Percentiles rank a stretch among this genome's conserved stretches.
Conservation (phyloP, 208 protist species). For the Acanthamoeba culbertsoni region DNA sequence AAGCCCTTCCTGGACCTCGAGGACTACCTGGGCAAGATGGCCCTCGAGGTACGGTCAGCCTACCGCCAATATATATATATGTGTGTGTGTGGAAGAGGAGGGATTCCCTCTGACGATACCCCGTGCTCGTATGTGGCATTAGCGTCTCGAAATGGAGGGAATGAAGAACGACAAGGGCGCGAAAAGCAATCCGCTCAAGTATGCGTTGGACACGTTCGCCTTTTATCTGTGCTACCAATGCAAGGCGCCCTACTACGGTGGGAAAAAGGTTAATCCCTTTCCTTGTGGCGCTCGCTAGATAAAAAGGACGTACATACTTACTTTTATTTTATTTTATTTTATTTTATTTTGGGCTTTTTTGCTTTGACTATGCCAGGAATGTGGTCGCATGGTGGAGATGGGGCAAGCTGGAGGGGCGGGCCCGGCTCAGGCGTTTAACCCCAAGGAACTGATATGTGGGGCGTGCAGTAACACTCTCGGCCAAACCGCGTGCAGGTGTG, state of each 20-base stretch:
- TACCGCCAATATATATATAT: background rate
- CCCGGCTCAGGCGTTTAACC: background rate
- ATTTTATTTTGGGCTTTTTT: background rate
- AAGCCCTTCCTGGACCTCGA: background rate
- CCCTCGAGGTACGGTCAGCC: background rate
- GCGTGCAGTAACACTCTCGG: background rate
- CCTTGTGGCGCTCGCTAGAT: background rate
- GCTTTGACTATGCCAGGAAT: background rate
- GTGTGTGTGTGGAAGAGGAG: no score
- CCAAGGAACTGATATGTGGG: constrained; percentile 15
- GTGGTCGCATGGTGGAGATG: background rate
- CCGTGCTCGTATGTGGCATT: background rate
- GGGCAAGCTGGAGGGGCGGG: background rate
- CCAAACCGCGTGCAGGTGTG: background rate
- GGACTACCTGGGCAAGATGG: background rate
- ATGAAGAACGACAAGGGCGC: background rate
- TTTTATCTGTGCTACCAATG: constrained; percentile 27
- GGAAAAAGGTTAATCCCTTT: background rate
- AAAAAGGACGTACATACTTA: background rate
- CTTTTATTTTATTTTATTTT: background rate
- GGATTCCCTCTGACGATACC: no score
- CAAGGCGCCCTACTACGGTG: constrained; percentile 2
- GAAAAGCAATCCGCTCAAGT: background rate
- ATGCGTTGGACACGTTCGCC: background rate
- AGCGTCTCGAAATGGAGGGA: background rate